Conservation (phyloP, 768 basidiomycete species). For the Suillus subluteus region DNA sequence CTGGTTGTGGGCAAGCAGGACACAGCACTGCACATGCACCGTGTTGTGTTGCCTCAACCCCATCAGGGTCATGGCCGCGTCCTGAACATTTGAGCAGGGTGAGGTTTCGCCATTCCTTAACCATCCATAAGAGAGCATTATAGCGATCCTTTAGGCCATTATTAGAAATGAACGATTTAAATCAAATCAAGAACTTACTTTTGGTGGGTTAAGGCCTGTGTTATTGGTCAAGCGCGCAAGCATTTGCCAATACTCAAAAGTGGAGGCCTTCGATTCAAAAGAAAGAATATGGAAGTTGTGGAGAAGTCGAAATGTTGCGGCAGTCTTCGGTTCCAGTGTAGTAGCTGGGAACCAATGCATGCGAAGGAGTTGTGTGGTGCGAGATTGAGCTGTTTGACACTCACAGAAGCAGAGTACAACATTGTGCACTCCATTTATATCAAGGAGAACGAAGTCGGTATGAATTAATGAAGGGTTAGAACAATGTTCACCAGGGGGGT, state of each 20-base stretch:
- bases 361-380: no score
- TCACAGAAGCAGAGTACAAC: no score
- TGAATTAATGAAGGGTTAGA: no score
- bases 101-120: conserved; percentile 14
- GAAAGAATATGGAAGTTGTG: conserved; percentile 36
- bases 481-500: no score
- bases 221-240: conserved; percentile 35
- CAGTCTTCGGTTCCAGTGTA: conserved; percentile 28
- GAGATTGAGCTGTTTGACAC: no score
- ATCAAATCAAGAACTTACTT: conserved; percentile 15
- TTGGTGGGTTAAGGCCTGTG: conserved; percentile 22
- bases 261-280: conserved; percentile 36
- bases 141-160: conserved; percentile 17
- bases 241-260: conserved; percentile 36
- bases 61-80: conserved; percentile 9
- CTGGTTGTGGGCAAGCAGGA: conserved; percentile 21
- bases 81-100: conserved; percentile 20
- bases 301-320: conserved; percentile 34
- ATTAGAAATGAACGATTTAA: background rate
- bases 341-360: conserved; percentile 37
- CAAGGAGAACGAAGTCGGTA: no score
- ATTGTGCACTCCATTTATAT: no score
- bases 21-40: conserved; percentile 16
- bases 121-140: background rate
- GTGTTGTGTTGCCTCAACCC: conserved; percentile 1